Evolutionary conservation across 495 filamentous ascomycete genomes (phyloP), one percentile per base, ranked within the genome.

Genomic region (Massariosphaeria phaeospora): DNA sequence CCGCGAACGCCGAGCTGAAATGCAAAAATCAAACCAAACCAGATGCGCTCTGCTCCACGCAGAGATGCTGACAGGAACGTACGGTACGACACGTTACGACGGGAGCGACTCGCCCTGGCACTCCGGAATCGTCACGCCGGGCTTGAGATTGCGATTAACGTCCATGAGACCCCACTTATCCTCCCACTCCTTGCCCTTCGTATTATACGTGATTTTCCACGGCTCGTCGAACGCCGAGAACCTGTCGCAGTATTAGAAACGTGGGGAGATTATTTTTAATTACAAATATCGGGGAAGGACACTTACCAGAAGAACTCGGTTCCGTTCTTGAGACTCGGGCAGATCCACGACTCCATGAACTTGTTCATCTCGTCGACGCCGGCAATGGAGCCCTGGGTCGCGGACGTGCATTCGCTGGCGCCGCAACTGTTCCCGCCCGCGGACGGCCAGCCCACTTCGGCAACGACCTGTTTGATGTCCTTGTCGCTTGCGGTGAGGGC

Each of bases 151-250:
- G 48, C 93, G 81, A 55, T 86, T 81, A 1, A 86, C 76, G 68
- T 95, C 89, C 81, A 98, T 84, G 18, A 98, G 71, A 25, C 93
- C 93, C 91, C 91, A 97, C 64, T 95, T 86, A 63, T 94, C 88
- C 71, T 98, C 93, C 91, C 91, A 96, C 50, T 87, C 75, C 70
- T 90, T 76, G 11, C 78, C 81, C 10, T 34, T 66, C 2, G 69
- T 74, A 66, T 98, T 84, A 69, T 80, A 94, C 21, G 61, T 55
- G 21, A 85, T 70, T 72, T 96, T 96, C 93, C 93, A 98, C 2
- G 91, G 89, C 71, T 95, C 91, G 64, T 95, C 91, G 64, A 95
- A 96, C 13, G 89, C 88, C 69, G 89, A 85, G 64, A 96, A 96
- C 80, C 81, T 84, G 48, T 55, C 23, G 23, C 3, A 66, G 63